Conservation (phyloP, 345 rosid species). For the Salix udensis region DNA sequence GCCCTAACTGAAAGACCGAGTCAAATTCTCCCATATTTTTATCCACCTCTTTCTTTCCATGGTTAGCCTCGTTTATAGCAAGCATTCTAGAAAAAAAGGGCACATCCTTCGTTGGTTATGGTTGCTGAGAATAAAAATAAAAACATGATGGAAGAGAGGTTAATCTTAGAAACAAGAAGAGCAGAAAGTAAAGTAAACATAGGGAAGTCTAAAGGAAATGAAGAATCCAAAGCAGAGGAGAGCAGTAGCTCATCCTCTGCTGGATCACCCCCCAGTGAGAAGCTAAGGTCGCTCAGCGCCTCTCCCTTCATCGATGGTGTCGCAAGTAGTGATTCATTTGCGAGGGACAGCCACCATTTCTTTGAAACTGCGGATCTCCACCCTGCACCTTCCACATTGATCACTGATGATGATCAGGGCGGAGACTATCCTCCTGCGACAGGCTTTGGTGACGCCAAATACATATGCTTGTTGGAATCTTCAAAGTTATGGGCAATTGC, state of each 20-base stretch:
- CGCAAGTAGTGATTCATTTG: background rate
- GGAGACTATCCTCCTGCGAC: conserved; percentile 55
- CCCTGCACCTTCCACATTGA: conserved; percentile 50
- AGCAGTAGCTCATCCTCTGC: conserved; percentile 33
- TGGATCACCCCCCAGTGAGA: conserved; percentile 18
- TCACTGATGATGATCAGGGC: conserved; percentile 24
- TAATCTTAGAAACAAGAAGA: background rate
- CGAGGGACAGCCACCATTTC: conserved; percentile 5
- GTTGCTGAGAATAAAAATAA: background rate
- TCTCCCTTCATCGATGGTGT: conserved; percentile 23
- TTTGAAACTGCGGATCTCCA: conserved; percentile 51
- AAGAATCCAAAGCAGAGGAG: conserved; percentile 32
- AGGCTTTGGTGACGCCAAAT: conserved; percentile 44
- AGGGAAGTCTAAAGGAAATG: conserved; percentile 41
- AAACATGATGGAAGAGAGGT: background rate
- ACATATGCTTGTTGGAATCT: conserved; percentile 48
- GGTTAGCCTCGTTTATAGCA: conserved; percentile 36
- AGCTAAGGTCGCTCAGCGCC: background rate
- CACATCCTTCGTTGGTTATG: background rate
- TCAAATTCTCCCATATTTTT: conserved; percentile 16
- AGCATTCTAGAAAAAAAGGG: background rate
- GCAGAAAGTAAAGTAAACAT: conserved; percentile 24
- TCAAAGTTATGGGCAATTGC: conserved; percentile 76
- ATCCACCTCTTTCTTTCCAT: conserved; percentile 10
- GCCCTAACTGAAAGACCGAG: conserved; percentile 16